Evolutionary conservation across 2,329 filamentous ascomycete genomes (phyloP), one percentile per base, ranked within the genome.

Genomic region (Phaeophleospora eucalypticola): DNA sequence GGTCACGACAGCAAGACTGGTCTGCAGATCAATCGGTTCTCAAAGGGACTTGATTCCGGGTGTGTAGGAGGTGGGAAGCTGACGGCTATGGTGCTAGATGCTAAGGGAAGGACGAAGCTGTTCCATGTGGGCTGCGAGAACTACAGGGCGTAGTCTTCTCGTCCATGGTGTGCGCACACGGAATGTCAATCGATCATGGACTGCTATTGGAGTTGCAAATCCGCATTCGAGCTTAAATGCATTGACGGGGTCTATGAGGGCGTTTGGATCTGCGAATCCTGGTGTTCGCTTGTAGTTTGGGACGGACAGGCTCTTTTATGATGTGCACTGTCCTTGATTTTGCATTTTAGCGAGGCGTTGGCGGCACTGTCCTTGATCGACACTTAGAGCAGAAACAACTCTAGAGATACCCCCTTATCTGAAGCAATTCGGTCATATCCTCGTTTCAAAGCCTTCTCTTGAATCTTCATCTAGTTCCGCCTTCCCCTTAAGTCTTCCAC

Each of bases 21-120:
- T 0, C 76, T 94, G 19, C 77, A 79, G 60, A 68, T 85, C 15
- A 67, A 80, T 41, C 74, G 78, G 40, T 94, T 87, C 67, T 87
- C 84, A 3, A 87, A 89, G 61, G 93, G 93, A 0, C 73, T 97
- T 38, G 93, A 97, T 67, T 87, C 86, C 0, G 84, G 83, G 0
- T 97, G 93, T 65, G 82, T 88, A 2, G 80, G 79, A 52, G 90
- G 89, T 9, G 83, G 82, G 1, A 75, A 81, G 52, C 71, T 98
- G 54, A 88, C 86, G 1, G 90, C 87, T 1, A 67, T 95, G 48
- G 75, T 96, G 2, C 79, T 96, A 29, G 79, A 86, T 57, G 79
- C 75, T 2, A 70, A 71, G 44, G 65, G 66, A 0, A 52, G 55
- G 45, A 56, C 59, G 40, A 49, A 60, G 43, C 37, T 66, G 16